Evolutionary conservation across 2,329 filamentous ascomycete species (phyloP).

Genomic region (Aphanocladium album): DNA sequence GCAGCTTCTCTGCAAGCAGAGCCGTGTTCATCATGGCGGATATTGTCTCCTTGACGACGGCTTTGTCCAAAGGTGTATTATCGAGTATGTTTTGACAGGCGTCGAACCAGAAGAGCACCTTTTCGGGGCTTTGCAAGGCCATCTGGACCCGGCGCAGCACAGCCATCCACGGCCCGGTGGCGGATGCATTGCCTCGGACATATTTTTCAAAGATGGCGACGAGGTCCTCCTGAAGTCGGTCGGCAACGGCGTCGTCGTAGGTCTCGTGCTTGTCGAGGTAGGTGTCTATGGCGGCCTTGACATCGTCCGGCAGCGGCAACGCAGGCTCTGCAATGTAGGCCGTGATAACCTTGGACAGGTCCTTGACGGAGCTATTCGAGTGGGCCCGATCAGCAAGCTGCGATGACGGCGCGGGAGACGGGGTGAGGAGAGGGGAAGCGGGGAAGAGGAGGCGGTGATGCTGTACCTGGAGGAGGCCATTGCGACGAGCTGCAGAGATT

Average conservation of each 20-base stretch:
- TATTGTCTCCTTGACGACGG: slow-evolving; percentile 58
- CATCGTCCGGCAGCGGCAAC: slow-evolving; percentile 61
- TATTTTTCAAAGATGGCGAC: slow-evolving; percentile 60
- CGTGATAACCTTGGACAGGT: slow-evolving; percentile 54
- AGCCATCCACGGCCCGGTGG: slow-evolving; percentile 63
- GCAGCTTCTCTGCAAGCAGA: slow-evolving; percentile 55
- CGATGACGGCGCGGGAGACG: background rate
- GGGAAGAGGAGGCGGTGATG: background rate
- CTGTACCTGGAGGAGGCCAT: slow-evolving; percentile 15
- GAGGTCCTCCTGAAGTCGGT: slow-evolving; percentile 70
- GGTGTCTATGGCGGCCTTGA: slow-evolving; percentile 55
- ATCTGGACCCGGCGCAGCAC: slow-evolving; percentile 61
- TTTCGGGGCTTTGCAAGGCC: slow-evolving; percentile 56
- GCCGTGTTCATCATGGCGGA: slow-evolving; percentile 62
- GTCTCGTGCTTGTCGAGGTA: slow-evolving; percentile 65
- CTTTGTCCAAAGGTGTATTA: slow-evolving; percentile 56
- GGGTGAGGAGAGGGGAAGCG: background rate
- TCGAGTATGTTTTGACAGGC: slow-evolving; percentile 32
- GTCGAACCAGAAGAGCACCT: slow-evolving; percentile 69
- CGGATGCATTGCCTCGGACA: slow-evolving; percentile 51
- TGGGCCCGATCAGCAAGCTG: slow-evolving; percentile 19
- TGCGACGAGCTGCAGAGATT: slow-evolving; percentile 7
- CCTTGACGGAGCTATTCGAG: slow-evolving; percentile 44
- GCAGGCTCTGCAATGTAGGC: slow-evolving; percentile 43
- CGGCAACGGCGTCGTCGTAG: slow-evolving; percentile 63